Base-by-base conservation (phyloP, 108 stramenopile genomes). In the Pseudonitzschia delicatissima region DNA sequence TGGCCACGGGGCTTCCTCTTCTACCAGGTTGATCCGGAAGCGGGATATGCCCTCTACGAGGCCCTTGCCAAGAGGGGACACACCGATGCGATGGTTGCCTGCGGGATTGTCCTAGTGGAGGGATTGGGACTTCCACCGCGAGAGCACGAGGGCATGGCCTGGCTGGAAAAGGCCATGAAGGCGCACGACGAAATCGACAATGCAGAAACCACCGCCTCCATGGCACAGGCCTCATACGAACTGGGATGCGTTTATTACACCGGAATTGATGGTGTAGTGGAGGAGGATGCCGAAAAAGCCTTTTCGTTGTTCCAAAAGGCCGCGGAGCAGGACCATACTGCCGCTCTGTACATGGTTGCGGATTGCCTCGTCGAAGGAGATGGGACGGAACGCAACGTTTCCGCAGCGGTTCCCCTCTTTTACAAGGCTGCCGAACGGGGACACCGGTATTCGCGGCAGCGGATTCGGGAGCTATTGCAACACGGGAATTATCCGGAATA, bases 281-380 rank as follows among this genome's bases (percentile, higher is more conserved):
- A 77, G 28, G 77, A 77, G 39, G 77, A 77, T 65, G 26, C 64
- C 5, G 39, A 63, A n/a, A 65, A 20, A 15, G 77, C 77, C 17
- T 71, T 72, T 57, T 42, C 44, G 12, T 51, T 72, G 25, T 77
- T 77, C 55, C 35, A 37, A 57, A 11, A 55, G 7, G 77, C 77
- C 27, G 77, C 77, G 17, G 49, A 62, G 27, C 45, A 57, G 42
- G 71, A 69, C 21, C 77, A 77, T 37, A 59, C 64, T 0, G 77
- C 49, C 18, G 77, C 60, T 15, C 27, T 77, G 59, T 77, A 72
- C 52, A 77, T 77, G 77, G 50, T 57, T 5, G 77, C 77, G 0
- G 77, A 77, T 68, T 77, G 77, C 47, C 55, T 77, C 34, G 34
- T 72, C 29, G 77, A 77, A 58, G 77, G 77, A 36, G 77, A 77